Conservation (phyloP, 2,329 filamentous ascomycete genomes). For the Penicillium sp. region DNA sequence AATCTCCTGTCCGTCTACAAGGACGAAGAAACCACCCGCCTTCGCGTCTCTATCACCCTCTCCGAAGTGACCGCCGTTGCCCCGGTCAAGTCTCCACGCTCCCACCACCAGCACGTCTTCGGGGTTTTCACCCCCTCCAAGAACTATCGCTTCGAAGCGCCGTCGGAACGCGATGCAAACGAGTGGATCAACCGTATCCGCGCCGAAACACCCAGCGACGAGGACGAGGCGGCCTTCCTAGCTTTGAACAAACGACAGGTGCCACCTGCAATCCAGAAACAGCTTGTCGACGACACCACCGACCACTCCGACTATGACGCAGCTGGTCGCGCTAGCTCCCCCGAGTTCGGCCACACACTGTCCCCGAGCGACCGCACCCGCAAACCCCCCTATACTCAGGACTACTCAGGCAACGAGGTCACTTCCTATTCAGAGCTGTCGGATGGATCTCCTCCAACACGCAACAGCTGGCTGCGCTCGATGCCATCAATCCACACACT, state of each 20-base stretch:
- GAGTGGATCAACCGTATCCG: constrained; percentile 85
- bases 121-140: constrained; percentile 86
- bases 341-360: constrained; percentile 33
- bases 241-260: constrained; percentile 26
- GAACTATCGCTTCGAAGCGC: constrained; percentile 86
- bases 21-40: constrained; percentile 81
- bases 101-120: constrained; percentile 82
- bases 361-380: constrained; percentile 28
- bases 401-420: constrained; percentile 63
- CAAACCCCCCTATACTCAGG: constrained; percentile 42
- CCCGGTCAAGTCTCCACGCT: constrained; percentile 82
- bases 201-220: constrained; percentile 75
- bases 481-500: constrained; percentile 31
- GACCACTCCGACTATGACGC: constrained; percentile 44
- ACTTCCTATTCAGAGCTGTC: constrained; percentile 87
- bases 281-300: constrained; percentile 39
- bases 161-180: constrained; percentile 68
- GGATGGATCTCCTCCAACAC: constrained; percentile 48
- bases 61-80: constrained; percentile 89
- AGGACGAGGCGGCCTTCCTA: constrained; percentile 82
- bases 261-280: constrained; percentile 24
- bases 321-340: constrained; percentile 33
- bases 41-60: constrained; percentile 82
- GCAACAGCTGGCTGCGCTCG: constrained; percentile 29
- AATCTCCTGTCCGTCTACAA: constrained; percentile 92